Base-by-base conservation (phyloP, 805 yeast genomes). In the Scheffersomyces stipitis region DNA sequence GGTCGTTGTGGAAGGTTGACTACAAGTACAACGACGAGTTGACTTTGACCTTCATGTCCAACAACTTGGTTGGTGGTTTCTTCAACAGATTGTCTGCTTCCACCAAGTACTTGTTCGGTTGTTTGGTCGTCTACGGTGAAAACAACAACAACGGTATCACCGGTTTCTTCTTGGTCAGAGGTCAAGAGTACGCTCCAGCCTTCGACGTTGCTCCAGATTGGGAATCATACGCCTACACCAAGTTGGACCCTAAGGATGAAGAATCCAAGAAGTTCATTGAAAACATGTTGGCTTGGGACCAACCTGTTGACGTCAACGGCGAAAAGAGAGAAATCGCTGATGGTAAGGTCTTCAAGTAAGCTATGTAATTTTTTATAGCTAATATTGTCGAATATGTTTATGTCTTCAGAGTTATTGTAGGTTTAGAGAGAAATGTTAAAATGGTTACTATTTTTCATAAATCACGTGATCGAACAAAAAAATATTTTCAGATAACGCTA, bases 181-280 rank as follows among this genome's bases (percentile, higher is more conserved):
- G 99, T 58, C 87, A 91, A 71, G 96, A 91, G 45, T 71, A 56
- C 62, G 78, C 55, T 40, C 96, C 97, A 67, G 99, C 96, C 47
- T 88, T 91, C 62, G 86, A 91, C 50, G 98, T 93, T 67, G 99
- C 98, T 62, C 97, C 99, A 69, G 99, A 93, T 74, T 89, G 96
- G 95, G 98, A 91, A 75, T 87, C 96, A 33, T 91, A 87, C 75
- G 62, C 64, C 42, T 88, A 78, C 85, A 71, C 80, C 62, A 82
- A 86, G 75, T 76, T 91, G 60, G 97, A 91, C 64, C 78, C 83
- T 44, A 56, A 88, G 56, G 78, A 79, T 52, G 80, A 78, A 52
- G 93, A 79, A 62, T 86, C 78, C 76, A 83, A 76, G 70, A 86
- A 75, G 48, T 86, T 87, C 60, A 68, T 93, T 56, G 76, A 86